Evolutionary conservation across 768 basidiomycete genomes (phyloP), one percentile per base, ranked within the genome.

Genomic region (Tylopilus felleus): DNA sequence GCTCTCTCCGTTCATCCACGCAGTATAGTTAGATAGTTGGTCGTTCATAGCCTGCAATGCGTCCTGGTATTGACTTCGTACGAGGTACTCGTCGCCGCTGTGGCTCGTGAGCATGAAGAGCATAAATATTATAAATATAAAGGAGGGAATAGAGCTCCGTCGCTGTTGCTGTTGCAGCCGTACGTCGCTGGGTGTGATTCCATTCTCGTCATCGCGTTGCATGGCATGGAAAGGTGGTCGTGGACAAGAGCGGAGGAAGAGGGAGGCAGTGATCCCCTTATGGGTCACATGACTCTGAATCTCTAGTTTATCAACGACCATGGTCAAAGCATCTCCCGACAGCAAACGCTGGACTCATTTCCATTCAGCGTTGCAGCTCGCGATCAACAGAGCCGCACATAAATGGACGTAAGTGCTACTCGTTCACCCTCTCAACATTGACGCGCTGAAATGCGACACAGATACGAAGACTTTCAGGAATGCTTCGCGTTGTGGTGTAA

Each of bases 41-140:
- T 80, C 74, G 29, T 76, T 75, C 55, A 90, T 67, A 8, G 76
- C 75, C 28, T 76, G 72, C 5, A 92, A 64, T n/a, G 82, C 74
- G 57, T 89, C 81, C 64, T 86, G 77, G 66, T 86, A 88, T 52
- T 83, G 82, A 60, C 79, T 81, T 53, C 82, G 75, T 16, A 80
- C 78, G 5, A 83, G 71, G 54, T 80, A 81, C 63, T 88, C 86
- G 61, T 89, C 88, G 8, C 80, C 78, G 55, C 79, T 84, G 55
- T 86, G 84, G 60, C 84, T 90, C 44, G 85, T 88, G 68, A 92
- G 80, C 81, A 92, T 78, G 71, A 87, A 90, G 25, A 92, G 74
- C 65, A 90, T 76, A 53, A 92, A 80, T 60, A 77, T 79, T 51
- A 91, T 75, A 73, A 93, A 83, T 33, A 92, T 75, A 60, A 93